These are phyloP conservation scores for Marchantia polymorpha DNA, from an alignment of 225 moss, liverwort and hornwort species.

Conservation along the genomic window DNA sequence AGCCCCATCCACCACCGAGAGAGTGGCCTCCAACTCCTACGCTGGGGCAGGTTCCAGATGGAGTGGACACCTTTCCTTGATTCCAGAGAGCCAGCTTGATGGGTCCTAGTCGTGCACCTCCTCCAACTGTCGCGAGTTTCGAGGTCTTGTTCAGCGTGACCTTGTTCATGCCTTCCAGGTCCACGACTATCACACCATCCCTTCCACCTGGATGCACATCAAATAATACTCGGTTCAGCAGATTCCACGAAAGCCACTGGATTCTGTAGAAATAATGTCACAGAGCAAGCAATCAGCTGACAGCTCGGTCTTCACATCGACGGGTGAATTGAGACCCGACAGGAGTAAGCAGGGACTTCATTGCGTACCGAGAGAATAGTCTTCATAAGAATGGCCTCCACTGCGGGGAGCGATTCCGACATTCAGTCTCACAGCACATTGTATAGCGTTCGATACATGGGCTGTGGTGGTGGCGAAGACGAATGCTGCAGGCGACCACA, in stretches of 20 bases:
- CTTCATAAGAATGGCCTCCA: slow-evolving; percentile 78
- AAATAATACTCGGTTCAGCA: not conserved
- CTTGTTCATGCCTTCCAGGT: slow-evolving; percentile 55
- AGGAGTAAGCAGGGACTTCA: not conserved
- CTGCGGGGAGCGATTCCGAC: slow-evolving; percentile 70
- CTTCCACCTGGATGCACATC: slow-evolving; percentile 55
- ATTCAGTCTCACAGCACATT: slow-evolving; percentile 52
- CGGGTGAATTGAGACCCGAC: not conserved
- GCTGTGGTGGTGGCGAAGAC: slow-evolving; percentile 61
- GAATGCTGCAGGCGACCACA: slow-evolving; percentile 61
- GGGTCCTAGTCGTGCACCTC: slow-evolving; percentile 67
- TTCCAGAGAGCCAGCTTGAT: slow-evolving; percentile 75
- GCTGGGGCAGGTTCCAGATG: slow-evolving; percentile 57
- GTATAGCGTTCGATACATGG: slow-evolving; percentile 68
- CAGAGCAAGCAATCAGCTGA: not conserved
- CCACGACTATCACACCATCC: slow-evolving; percentile 75
- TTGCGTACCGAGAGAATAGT: slow-evolving; percentile 55
- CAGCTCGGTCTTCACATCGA: not conserved
- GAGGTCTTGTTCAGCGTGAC: slow-evolving; percentile 42
- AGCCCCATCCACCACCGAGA: slow-evolving; percentile 81
- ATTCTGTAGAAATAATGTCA: too few relatives aligned
- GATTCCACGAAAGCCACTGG: too few relatives aligned
- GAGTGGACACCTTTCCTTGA: slow-evolving; percentile 68
- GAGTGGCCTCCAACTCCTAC: slow-evolving; percentile 78
- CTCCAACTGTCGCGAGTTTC: slow-evolving; percentile 48